Evolutionary conservation across 345 rosid species (phyloP), one percentile per base, ranked within the genome.

Genomic region (Balakata baccata): DNA sequence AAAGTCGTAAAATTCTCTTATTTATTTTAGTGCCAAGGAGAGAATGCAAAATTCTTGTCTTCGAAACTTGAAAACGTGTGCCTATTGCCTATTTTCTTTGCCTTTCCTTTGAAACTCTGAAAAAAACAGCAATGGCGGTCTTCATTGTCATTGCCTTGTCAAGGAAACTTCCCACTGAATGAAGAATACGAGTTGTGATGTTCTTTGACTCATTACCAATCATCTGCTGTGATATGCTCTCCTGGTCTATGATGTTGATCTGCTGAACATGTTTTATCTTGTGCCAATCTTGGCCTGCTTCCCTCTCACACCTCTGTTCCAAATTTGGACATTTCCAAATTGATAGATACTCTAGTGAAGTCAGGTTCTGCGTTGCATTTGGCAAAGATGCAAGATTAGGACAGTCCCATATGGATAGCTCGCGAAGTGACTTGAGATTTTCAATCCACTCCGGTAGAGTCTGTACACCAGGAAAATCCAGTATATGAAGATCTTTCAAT

Each of bases 251-350:
- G 8, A 61, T 61, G 4, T 61, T 18, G 43, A 61, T 61, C 9
- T 61, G 43, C 10, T 18, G 64, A 61, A 61, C 20, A 61, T 61
- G 64, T 61, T 2, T 14, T 29, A 61, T 61, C 64, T 61, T 61
- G 34, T 61, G 43, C 64, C 64, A 61, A 37, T 61, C 64, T 61
- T 61, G 43, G 3, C 64, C 64, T 61, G 34, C 64, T n/a, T 29
- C 43, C 3, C 43, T 29, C 64, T 29, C 12, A 18, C 64, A 61
- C n/a, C 64, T 61, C 64, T 37, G 43, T n/a, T 61, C 64, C 64
- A 61, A 61, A 61, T 29, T 61, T 13, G 64, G 64, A 61, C 64
- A 61, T 34, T 61, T 25, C 64, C 64, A 61, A 34, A 61, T 34
- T 14, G 64, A 61, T 13, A 61, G 64, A 37, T 29, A 61, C 43